Evolutionary conservation across 495 filamentous ascomycete species (phyloP), one percentile per base, ranked within the genome.

Genomic region (Staphylotrichum tortipilum): DNA sequence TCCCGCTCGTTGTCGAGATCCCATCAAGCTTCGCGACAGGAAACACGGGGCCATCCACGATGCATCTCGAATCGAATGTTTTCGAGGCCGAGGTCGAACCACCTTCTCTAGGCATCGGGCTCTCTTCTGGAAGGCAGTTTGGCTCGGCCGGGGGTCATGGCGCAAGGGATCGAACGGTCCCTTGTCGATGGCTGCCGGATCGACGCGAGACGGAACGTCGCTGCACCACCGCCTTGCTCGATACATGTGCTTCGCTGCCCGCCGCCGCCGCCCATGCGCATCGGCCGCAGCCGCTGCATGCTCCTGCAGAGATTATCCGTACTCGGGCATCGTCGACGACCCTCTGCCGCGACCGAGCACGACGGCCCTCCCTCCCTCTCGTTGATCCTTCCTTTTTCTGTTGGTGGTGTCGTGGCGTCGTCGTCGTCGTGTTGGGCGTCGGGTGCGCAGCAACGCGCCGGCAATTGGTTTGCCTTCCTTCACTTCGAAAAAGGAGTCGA

Each of bases 151-250:
- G 18, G 44, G 30, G 50, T 4, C 14, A 49, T 56, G 53, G 49
- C 35, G 43, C 49, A 62, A 47, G 57, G 37, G 29, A 62, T 62
- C 59, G 57, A 60, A 57, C 47, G 58, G 52, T 52, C 44, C 50
- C 38, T 22, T 50, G 49, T 47, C 43, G 31, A 55, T 21, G n/a
- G 41, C 53, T 62, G 48, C 59, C 54, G 53, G 54, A 62, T 62
- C 55, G 54, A 45, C 55, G 46, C 50, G 55, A 52, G 38, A 47
- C 44, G 39, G 55, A 58, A 51, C 44, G 45, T 49, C 41, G 38
- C 55, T 35, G 37, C 47, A 52, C 49, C 50, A 33, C 33, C 47
- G 31, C 40, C 39, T 42, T 7, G 23, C 17, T 15, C 37, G 28
- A 38, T 48, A 46, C 54, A 59, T 61, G 58, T 57, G 49, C n/a